Evolutionary conservation across 2,329 filamentous ascomycete genomes (phyloP).

Genomic region (Ophiosphaerella narmari): DNA sequence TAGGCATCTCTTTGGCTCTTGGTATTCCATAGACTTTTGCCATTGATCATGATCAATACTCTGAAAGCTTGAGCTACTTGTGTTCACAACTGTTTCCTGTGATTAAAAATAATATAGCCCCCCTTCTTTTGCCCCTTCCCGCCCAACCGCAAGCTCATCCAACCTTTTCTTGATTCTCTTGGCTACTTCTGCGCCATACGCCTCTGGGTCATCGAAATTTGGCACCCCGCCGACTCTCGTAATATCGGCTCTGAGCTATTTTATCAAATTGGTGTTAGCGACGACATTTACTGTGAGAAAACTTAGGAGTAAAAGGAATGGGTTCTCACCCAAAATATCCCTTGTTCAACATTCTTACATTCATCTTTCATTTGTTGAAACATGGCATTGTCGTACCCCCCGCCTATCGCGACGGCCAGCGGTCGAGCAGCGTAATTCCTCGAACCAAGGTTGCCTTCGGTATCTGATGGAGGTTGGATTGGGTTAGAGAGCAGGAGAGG

Average conservation of each 20-base stretch:
- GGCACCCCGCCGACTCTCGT: slow-evolving; percentile 5
- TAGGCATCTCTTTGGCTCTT: neutral
- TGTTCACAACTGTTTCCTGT: neutral
- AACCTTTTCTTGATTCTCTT: slow-evolving; percentile 11
- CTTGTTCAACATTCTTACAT: slow-evolving; percentile 6
- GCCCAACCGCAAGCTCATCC: slow-evolving; percentile 5
- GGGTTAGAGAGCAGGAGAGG: slow-evolving; percentile 9
- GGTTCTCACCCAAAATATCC: slow-evolving; percentile 9
- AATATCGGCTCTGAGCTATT: slow-evolving; percentile 2
- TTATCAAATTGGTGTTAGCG: neutral
- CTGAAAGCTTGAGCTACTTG: too few species aligned
- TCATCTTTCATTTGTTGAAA: slow-evolving; percentile 5
- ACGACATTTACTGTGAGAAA: neutral
- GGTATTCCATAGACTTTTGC: neutral
- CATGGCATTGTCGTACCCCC: slow-evolving; percentile 6
- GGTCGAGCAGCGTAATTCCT: slow-evolving; percentile 9
- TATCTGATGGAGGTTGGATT: neutral
- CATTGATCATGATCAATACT: neutral
- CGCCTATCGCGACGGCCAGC: slow-evolving; percentile 9
- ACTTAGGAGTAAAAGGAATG: neutral
- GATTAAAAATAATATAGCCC: slow-evolving; percentile 9
- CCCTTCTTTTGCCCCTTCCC: slow-evolving; percentile 1
- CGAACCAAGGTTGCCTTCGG: slow-evolving; percentile 4
- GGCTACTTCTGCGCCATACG: slow-evolving; percentile 10
- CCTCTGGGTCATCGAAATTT: slow-evolving; percentile 1